Evolutionary conservation across 2,329 filamentous ascomycete genomes (phyloP).

Genomic region (Apiospora kogelbergensis): DNA sequence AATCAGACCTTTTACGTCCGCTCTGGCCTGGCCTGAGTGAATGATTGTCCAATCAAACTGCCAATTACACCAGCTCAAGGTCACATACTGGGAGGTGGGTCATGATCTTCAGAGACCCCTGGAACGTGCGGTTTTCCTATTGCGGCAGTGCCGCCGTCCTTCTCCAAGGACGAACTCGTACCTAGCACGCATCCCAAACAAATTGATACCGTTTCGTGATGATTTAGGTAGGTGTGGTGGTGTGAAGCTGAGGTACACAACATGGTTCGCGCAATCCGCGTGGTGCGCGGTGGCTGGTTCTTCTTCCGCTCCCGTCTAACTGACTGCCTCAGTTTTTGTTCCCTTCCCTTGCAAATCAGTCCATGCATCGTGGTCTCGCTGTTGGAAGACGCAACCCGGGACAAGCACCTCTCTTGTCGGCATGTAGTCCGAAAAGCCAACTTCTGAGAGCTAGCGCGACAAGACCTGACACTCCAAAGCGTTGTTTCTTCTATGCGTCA

Average conservation of each 20-base stretch:
- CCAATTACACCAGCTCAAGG: background rate
- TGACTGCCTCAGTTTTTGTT: background rate
- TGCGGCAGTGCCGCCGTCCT: background rate
- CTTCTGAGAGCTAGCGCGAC: constrained; percentile 1
- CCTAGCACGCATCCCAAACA: background rate
- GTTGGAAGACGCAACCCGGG: background rate
- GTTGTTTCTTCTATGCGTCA: background rate
- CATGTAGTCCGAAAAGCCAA: background rate
- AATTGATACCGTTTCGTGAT: constrained; percentile 2
- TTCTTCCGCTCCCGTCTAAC: background rate
- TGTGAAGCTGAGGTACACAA: background rate
- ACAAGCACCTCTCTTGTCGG: background rate
- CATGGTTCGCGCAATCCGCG: background rate
- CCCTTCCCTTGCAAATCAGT: background rate
- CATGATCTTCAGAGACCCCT: constrained; percentile 1
- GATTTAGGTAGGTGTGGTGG: background rate
- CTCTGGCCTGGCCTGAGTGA: background rate
- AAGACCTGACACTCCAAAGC: background rate
- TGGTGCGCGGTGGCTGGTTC: background rate
- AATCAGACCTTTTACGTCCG: background rate
- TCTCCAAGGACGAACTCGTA: background rate
- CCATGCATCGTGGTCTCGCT: background rate
- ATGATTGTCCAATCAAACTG: background rate
- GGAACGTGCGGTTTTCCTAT: background rate
- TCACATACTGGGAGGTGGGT: background rate